A percentile compares a stretch with the other conserved stretches of the same genome.
phyloP scores from a whole-genome alignment of 2,329 filamentous ascomycete genomes.

The Ceratocystis lukuohia region DNA sequence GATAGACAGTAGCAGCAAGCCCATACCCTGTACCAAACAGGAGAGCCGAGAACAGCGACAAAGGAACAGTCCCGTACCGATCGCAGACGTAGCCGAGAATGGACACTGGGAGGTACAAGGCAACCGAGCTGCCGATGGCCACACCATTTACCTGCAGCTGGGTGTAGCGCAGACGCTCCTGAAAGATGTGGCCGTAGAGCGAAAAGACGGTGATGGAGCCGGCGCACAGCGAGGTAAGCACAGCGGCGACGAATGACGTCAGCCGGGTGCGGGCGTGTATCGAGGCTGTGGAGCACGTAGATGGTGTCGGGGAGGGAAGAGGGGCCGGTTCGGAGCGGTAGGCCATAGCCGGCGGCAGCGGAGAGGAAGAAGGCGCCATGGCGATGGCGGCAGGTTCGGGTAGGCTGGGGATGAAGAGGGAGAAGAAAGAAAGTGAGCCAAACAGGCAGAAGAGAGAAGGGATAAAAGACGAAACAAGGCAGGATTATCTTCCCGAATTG shows the following conservation, averaged over 20 bases:
- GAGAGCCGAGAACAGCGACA: constrained; percentile 57
- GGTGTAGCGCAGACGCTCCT: constrained; percentile 71
- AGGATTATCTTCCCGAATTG: not conserved
- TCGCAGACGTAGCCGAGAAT: constrained; percentile 86
- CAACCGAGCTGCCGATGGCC: constrained; percentile 72
- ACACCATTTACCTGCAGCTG: constrained; percentile 88
- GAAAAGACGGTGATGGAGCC: constrained; percentile 90
- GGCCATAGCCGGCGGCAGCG: not conserved
- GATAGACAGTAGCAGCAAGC: constrained; percentile 67
- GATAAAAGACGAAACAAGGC: not conserved
- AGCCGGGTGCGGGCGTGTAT: constrained; percentile 9
- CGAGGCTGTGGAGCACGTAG: not conserved
- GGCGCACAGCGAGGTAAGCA: constrained; percentile 56
- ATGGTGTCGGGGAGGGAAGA: constrained; percentile 8
- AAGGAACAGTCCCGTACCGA: constrained; percentile 63
- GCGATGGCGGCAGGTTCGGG: not conserved
- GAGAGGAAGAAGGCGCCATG: not conserved
- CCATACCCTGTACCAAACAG: constrained; percentile 74
- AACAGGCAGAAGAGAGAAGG: not conserved
- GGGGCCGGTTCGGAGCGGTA: not conserved
- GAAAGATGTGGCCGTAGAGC: constrained; percentile 82
- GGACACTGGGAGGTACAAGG: constrained; percentile 85
- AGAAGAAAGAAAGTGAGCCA: not conserved
- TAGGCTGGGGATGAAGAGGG: not conserved
- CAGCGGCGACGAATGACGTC: constrained; percentile 39